These are phyloP conservation scores for Candida sithepensis DNA, from an alignment of 805 yeast genomes.

Conservation along the genomic window DNA sequence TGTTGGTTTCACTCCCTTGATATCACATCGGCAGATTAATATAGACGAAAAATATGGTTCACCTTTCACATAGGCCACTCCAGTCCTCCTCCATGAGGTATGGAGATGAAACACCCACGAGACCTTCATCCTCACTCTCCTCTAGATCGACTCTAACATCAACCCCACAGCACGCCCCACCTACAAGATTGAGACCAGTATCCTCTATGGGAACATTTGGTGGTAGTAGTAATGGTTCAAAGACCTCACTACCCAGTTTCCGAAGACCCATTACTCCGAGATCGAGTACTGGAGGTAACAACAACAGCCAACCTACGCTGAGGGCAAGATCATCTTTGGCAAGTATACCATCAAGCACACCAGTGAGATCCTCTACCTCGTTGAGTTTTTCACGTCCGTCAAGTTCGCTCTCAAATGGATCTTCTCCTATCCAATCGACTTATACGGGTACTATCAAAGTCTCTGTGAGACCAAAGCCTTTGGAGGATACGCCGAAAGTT, in stretches of 20 bases:
- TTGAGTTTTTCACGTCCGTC: slow-evolving; percentile 14
- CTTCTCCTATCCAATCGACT: slow-evolving; percentile 6
- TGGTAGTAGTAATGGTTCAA: too few relatives aligned
- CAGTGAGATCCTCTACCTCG: slow-evolving; percentile 12
- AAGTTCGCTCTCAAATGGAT: slow-evolving; percentile 16
- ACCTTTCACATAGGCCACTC: slow-evolving; percentile 13
- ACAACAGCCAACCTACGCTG: slow-evolving; percentile 4
- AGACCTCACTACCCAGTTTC: slow-evolving; percentile 13
- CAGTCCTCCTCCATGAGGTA: slow-evolving; percentile 12
- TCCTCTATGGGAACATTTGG: slow-evolving; percentile 12
- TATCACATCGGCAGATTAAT: too few relatives aligned
- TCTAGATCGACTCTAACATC: slow-evolving; percentile 1
- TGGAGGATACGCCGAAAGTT: slow-evolving; percentile 14
- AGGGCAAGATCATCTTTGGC: slow-evolving; percentile 22
- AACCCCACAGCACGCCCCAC: slow-evolving; percentile 6
- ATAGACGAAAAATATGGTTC: too few relatives aligned
- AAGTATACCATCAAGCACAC: slow-evolving; percentile 13
- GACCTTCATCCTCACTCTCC: slow-evolving; percentile 6
- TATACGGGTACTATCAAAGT: slow-evolving; percentile 75
- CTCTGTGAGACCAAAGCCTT: slow-evolving; percentile 74
- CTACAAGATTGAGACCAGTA: slow-evolving; percentile 17
- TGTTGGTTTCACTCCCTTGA: background rate
- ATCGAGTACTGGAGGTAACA: background rate
- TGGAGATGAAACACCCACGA: slow-evolving; percentile 11
- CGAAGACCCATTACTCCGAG: slow-evolving; percentile 20